Evolutionary conservation across 2,329 filamentous ascomycete species (phyloP).

Genomic region (Endocalyx cinctus): DNA sequence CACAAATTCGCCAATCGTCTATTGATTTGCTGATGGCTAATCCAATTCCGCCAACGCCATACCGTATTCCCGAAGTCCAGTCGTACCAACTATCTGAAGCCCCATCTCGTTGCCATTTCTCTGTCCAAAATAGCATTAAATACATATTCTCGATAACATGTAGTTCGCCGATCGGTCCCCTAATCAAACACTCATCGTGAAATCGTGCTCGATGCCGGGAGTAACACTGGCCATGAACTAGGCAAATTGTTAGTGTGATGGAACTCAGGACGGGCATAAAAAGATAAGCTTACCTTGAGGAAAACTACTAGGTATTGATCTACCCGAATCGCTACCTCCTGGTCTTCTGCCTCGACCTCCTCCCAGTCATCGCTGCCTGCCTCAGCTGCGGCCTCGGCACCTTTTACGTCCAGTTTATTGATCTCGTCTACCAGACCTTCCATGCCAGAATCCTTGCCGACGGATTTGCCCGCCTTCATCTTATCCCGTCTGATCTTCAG

Average conservation of each 20-base stretch:
- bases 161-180: too few species aligned
- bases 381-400: constrained; percentile 46
- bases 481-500: constrained; percentile 85
- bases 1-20: too few species aligned
- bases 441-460: constrained; percentile 56
- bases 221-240: constrained; percentile 84
- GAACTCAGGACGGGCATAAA: background rate
- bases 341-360: constrained; percentile 62
- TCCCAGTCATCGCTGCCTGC: constrained; percentile 60
- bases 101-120: too few species aligned
- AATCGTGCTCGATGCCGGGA: constrained; percentile 95
- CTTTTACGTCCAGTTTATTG: constrained; percentile 55
- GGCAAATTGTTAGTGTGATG: background rate
- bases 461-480: constrained; percentile 57
- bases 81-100: too few species aligned
- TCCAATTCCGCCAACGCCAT: too few species aligned
- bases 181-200: constrained; percentile 82
- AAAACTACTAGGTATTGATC: constrained; percentile 87
- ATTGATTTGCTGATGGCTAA: too few species aligned
- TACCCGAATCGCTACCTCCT: constrained; percentile 76
- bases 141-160: too few species aligned
- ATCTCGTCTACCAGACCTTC: constrained; percentile 84
- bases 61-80: too few species aligned
- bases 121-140: too few species aligned
- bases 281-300: constrained; percentile 68